Base-by-base conservation (phyloP, 2,329 filamentous ascomycete genomes). In the Fusarium sp. region DNA sequence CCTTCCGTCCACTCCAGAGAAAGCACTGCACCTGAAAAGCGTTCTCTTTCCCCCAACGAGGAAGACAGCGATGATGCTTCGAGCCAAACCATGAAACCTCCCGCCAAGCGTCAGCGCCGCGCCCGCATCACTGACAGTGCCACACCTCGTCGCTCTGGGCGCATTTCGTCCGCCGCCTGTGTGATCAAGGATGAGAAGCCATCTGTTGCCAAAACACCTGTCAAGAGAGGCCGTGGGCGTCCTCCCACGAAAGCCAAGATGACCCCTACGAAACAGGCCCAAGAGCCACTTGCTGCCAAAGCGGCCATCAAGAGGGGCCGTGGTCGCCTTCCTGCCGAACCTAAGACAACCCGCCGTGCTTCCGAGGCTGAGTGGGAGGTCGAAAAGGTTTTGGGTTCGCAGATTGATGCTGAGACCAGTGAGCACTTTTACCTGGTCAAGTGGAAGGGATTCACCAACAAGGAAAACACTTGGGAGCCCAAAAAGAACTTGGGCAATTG, bases 381-480 rank as follows among this genome's bases (percentile, higher is more conserved):
- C 0, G 85, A 88, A 69, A 69, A 73, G 5, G 84, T 88, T 33
- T 51, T 86, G 13, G 80, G 80, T 19, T 79, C 78, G 0, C 75
- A 71, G 6, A 76, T 84, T 38, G 80, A 84, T 40, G 71, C 70
- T 8, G 72, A 75, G 7, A 81, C 79, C 2, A 76, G 77, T 62
- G 73, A 80, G 61, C 77, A 80, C 64, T 74, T 81, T 70, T 89
- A 85, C 72, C 64, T 78, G 5, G 81, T 89, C 54, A 87, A 88
- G 73, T 89, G 87, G 87, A 81, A 83, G 67, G 84, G 83, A 0
- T 88, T 80, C 55, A 51, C 78, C 0, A 64, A 69, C 1, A 75
- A 77, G 19, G 73, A 84, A 2, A 87, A 83, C 60, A 87, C 85
- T 0, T 89, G 87, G 87, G 86, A 88, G 76, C 84, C 84, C 2